phyloP scores from a whole-genome alignment of 495 filamentous ascomycete genomes.

The Penicillium psychrofluorescens region DNA sequence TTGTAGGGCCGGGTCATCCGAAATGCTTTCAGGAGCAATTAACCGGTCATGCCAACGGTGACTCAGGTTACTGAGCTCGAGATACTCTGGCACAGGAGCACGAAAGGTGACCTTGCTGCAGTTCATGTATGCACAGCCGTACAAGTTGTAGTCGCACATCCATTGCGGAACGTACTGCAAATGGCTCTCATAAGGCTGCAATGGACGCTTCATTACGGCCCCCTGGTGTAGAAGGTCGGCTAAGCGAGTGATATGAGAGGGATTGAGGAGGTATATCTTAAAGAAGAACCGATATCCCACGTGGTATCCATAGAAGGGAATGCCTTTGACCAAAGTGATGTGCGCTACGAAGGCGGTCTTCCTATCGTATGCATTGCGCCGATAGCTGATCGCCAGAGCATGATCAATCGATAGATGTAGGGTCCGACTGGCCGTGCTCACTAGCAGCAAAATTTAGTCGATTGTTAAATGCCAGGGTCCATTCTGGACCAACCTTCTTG shows the following conservation, averaged over 20 bases:
- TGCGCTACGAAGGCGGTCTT: conserved; percentile 74
- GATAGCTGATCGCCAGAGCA: conserved; percentile 74
- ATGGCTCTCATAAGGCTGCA: conserved; percentile 93
- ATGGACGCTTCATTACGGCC: conserved; percentile 66
- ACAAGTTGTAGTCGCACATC: conserved; percentile 97
- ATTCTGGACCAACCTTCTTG: conserved; percentile 50
- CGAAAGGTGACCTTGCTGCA: conserved; percentile 65
- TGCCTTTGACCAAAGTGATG: conserved; percentile 84
- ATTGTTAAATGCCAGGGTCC: background rate
- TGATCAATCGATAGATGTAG: conserved; percentile 79
- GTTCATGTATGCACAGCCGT: conserved; percentile 82
- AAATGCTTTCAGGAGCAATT: conserved; percentile 45
- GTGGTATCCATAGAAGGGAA: conserved; percentile 92
- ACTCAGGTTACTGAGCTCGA: conserved; percentile 44
- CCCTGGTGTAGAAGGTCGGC: conserved; percentile 82
- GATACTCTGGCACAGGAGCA: conserved; percentile 62
- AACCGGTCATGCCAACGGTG: conserved; percentile 79
- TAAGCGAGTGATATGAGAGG: conserved; percentile 70
- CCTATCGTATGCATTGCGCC: conserved; percentile 61
- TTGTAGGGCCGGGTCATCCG: conserved; percentile 54
- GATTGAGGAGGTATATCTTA: conserved; percentile 90
- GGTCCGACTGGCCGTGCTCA: conserved; percentile 60
- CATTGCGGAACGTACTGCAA: conserved; percentile 88
- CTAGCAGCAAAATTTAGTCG: conserved; percentile 24
- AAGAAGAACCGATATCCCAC: conserved; percentile 88